A percentile compares a stretch with the other conserved stretches of the same genome.
These are phyloP conservation scores for Curvularia verruculosa DNA, from an alignment of 2,329 filamentous ascomycete species.

Conservation along the genomic window DNA sequence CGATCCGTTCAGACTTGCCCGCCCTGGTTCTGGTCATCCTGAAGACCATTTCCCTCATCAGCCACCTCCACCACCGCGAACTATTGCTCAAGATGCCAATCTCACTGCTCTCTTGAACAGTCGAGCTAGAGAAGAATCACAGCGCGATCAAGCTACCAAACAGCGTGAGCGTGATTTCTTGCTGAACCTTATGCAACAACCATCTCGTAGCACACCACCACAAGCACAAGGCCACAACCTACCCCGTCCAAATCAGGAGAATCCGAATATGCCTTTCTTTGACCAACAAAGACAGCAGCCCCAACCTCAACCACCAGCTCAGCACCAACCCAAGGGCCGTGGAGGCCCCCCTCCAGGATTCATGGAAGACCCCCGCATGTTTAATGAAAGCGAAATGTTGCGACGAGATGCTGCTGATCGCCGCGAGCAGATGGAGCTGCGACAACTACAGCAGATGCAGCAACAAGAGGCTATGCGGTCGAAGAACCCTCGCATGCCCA, in stretches of 20 bases:
- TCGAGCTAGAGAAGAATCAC: constrained; percentile 46
- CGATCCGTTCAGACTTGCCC: constrained; percentile 41
- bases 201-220: constrained; percentile 44
- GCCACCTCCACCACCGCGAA: constrained; percentile 39
- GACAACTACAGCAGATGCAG: constrained; percentile 39
- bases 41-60: constrained; percentile 41
- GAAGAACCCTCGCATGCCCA: constrained; percentile 40
- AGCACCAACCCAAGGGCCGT: constrained; percentile 42
- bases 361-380: constrained; percentile 46
- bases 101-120: constrained; percentile 47
- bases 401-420: constrained; percentile 41
- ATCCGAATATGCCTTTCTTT: constrained; percentile 42
- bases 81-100: constrained; percentile 38
- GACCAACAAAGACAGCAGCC: constrained; percentile 42
- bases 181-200: constrained; percentile 79
- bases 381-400: constrained; percentile 42
- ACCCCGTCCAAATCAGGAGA: constrained; percentile 44
- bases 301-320: constrained; percentile 40
- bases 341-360: constrained; percentile 47
- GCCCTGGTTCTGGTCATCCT: constrained; percentile 40
- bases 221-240: constrained; percentile 43
- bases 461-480: constrained; percentile 46
- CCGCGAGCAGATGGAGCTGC: constrained; percentile 38
- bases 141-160: constrained; percentile 54
- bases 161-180: constrained; percentile 78